Base-by-base conservation (phyloP, 2,329 filamentous ascomycete genomes). In the Neofusicoccum parvum region DNA sequence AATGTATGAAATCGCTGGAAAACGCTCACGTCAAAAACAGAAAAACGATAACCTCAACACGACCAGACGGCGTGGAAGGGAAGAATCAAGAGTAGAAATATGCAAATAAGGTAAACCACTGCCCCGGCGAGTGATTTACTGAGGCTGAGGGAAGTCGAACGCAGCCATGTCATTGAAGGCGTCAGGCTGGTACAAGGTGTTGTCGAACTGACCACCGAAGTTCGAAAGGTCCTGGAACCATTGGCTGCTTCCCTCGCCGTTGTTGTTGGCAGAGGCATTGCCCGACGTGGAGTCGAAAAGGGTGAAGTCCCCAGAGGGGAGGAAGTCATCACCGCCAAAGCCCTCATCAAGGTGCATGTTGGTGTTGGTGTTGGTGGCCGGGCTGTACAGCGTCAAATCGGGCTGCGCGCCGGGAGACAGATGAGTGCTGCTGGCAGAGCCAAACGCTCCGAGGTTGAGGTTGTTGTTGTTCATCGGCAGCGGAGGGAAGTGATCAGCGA, bases 331-430 rank as follows among this genome's bases (percentile, higher is more conserved):
- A 41, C 79, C 73, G 39, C 79, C 80, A 70, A 88, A 90, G 45
- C 84, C 85, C 71, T 92, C 89, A 67, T 92, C 90, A 32, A 81
- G 69, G 37, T 76, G 77, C 78, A 87, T 82, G 17, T 81, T 80
- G 67, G 87, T 76, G 0, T 88, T 88, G 36, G n/a, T 58, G 39
- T 45, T 43, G 37, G 37, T 39, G 48, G 83, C 83, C 54, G 90
- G 88, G 10, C 90, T 90, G 77, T 84, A 90, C 37, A 92, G 83
- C 80, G 91, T 90, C 1, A 87, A 80, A 67, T 90, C 88, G 41
- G 85, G 84, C 71, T 92, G 89, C 5, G 88, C 90, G 63, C 83
- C 82, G 9, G 90, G 89, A 3, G 90, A 92, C 67, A 92, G 85
- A 67, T 91, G 88, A 41, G 76, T 73, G 6, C 78, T 70, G 43